phyloP scores from a whole-genome alignment of 2,329 filamentous ascomycete genomes.

The Cordyceps fumosorosea region DNA sequence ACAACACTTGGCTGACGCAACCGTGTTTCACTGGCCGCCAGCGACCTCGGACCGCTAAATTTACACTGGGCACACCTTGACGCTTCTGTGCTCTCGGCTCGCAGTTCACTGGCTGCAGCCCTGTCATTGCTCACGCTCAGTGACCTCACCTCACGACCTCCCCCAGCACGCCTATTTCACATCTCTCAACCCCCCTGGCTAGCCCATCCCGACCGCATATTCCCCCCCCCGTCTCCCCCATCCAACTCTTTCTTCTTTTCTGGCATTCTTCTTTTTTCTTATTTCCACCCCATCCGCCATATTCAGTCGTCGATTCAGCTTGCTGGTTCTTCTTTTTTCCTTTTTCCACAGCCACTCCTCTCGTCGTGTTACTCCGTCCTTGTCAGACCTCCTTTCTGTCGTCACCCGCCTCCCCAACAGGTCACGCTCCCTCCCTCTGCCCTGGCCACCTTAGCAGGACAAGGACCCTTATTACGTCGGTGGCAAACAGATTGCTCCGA shows the following conservation, averaged over 20 bases:
- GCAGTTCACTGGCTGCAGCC: not conserved
- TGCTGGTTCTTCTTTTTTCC: not conserved
- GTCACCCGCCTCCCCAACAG: not conserved
- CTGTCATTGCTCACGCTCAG: too few relatives aligned
- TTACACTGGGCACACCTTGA: not conserved
- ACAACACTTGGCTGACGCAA: constrained; percentile 10
- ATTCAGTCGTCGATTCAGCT: not conserved
- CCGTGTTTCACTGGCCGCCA: constrained; percentile 3
- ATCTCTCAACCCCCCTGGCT: constrained; percentile 4
- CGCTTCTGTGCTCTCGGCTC: not conserved
- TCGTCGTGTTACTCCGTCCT: not conserved
- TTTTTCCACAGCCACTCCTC: not conserved
- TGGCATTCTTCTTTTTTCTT: not conserved
- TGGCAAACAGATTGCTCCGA: constrained; percentile 8
- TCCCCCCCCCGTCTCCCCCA: not conserved
- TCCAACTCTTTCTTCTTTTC: not conserved
- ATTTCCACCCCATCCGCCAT: not conserved
- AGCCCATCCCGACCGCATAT: not conserved
- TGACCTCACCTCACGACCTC: not conserved
- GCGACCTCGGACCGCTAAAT: not conserved
- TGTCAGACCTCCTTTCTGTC: not conserved
- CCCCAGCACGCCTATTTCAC: not conserved
- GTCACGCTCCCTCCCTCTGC: constrained; percentile 1
- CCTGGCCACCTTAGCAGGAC: constrained; percentile 2
- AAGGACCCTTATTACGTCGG: constrained; percentile 12